These are phyloP conservation scores for Suillus hirtellus DNA, from an alignment of 768 basidiomycete species.

Conservation along the genomic window DNA sequence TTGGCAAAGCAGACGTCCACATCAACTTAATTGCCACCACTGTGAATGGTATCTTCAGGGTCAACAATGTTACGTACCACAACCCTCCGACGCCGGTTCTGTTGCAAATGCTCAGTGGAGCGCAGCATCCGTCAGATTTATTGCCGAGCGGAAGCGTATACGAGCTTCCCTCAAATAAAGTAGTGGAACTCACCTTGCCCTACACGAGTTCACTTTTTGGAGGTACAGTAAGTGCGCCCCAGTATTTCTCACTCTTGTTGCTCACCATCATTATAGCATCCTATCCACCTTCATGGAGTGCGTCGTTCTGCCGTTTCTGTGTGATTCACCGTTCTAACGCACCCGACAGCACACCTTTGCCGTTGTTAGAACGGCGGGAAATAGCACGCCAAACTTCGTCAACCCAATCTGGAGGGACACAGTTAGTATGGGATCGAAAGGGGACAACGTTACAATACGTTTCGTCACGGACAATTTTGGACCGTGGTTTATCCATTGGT, in stretches of 20 bases:
- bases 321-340: background rate
- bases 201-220: conserved; percentile 34
- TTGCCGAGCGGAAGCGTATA: conserved; percentile 51
- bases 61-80: conserved; percentile 37
- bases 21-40: conserved; percentile 23
- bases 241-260: too few relatives aligned
- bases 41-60: conserved; percentile 16
- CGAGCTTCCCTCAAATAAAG: conserved; percentile 45
- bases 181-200: conserved; percentile 49
- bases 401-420: conserved; percentile 40
- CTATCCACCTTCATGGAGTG: conserved; percentile 44
- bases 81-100: conserved; percentile 52
- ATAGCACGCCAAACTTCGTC: conserved; percentile 33
- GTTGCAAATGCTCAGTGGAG: conserved; percentile 60
- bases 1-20: conserved; percentile 36
- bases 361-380: conserved; percentile 38
- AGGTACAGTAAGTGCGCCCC: conserved; percentile 28
- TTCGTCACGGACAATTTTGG: conserved; percentile 70
- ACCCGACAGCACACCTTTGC: conserved; percentile 37
- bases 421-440: conserved; percentile 35
- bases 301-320: conserved; percentile 13
- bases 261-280: conserved; percentile 27
- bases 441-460: conserved; percentile 51
- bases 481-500: conserved; percentile 54
- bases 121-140: conserved; percentile 44